Conservation (phyloP, 352 stramenopile species). For the Globisporangium lucens region DNA sequence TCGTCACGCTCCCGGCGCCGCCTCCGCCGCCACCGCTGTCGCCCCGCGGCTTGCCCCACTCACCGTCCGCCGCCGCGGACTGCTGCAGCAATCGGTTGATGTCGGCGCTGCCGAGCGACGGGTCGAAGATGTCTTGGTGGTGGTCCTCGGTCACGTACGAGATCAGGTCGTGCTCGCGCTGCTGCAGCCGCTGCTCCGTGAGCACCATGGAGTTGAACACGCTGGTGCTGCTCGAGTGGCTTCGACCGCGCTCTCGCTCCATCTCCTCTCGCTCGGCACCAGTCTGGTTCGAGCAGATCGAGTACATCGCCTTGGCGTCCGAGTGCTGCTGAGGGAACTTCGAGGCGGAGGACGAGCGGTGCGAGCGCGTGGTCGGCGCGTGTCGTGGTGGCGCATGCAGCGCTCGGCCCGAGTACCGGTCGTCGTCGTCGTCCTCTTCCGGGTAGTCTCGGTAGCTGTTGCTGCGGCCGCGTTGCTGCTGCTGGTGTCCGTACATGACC, state of each 20-base stretch:
- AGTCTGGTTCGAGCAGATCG: conserved; percentile 31
- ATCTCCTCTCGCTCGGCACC: conserved; percentile 8
- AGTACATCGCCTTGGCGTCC: conserved; percentile 27
- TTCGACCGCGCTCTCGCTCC: conserved; percentile 12
- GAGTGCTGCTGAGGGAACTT: conserved; percentile 4
- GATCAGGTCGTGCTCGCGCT: conserved; percentile 58
- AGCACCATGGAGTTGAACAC: conserved; percentile 44
- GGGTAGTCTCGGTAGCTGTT: conserved; percentile 25
- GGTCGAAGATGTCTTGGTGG: conserved; percentile 28
- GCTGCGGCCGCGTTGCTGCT: conserved; percentile 20
- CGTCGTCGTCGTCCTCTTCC: conserved; percentile 33
- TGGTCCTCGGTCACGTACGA: conserved; percentile 55
- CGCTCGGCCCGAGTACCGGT: conserved; percentile 18
- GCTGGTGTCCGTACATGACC: conserved; percentile 12
- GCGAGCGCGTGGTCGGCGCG: conserved; percentile 8
- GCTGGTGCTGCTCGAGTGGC: conserved; percentile 22
- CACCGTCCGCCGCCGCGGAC: conserved; percentile 2
- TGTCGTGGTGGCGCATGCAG: conserved; percentile 9
- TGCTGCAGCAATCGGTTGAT: conserved; percentile 6
- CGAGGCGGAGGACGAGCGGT: conserved; percentile 3
- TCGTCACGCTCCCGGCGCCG: background rate
- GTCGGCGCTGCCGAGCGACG: conserved; percentile 6
- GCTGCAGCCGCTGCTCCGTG: conserved; percentile 59
- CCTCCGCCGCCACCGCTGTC: background rate
- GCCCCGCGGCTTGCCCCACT: conserved; percentile 8